Evolutionary conservation across 805 yeast genomes (phyloP).

Genomic region (fission yeast (Schizosaccharomyces pombe)): DNA sequence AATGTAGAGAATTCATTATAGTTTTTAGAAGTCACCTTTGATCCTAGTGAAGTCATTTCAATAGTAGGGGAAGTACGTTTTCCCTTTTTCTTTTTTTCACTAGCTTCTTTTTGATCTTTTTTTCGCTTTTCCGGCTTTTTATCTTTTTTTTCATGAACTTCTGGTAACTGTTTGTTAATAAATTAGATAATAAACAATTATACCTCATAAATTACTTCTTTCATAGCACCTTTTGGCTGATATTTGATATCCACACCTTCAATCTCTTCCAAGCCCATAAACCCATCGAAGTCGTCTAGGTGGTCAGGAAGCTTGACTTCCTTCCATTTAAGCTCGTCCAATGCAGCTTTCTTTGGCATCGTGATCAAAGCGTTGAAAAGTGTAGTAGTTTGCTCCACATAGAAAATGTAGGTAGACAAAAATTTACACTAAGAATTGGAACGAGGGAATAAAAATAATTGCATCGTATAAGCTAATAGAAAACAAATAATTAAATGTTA

Average conservation of each 20-base stretch:
- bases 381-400: not conserved
- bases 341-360: constrained; percentile 5
- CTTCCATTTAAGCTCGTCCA: constrained; percentile 34
- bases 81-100: constrained; percentile 4
- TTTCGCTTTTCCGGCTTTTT: constrained; percentile 7
- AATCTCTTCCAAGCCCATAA: constrained; percentile 78
- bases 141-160: constrained; percentile 6
- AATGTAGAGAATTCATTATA: constrained; percentile 1
- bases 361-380: not conserved
- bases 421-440: too few species aligned
- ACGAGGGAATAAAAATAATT: too few species aligned
- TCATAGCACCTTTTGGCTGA: constrained; percentile 31
- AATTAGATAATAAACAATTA: not conserved
- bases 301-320: constrained; percentile 63
- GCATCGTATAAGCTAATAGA: too few species aligned
- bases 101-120: constrained; percentile 1
- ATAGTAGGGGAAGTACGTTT: not conserved
- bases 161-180: not conserved
- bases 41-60: not conserved
- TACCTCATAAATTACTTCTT: constrained; percentile 7
- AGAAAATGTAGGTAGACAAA: not conserved
- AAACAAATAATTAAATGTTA: too few species aligned
- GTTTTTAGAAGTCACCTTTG: constrained; percentile 6
- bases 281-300: constrained; percentile 68
- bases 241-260: constrained; percentile 75